phyloP scores from a whole-genome alignment of 225 moss, liverwort and hornwort genomes.

The Asterella californica region DNA sequence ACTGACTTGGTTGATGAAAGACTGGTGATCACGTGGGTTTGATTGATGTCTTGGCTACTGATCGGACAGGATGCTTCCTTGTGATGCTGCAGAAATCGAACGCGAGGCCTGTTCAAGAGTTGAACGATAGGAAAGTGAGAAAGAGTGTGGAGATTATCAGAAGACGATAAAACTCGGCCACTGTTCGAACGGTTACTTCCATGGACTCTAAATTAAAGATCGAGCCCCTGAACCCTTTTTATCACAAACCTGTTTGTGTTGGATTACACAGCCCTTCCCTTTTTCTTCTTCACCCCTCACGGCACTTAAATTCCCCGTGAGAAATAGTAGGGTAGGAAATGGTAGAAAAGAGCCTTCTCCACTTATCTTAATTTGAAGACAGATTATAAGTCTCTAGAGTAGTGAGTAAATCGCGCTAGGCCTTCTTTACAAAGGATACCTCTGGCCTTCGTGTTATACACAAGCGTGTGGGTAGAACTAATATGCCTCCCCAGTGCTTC shows the following conservation, averaged over 20 bases:
- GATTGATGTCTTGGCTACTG: neutral
- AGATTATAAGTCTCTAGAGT: too few species aligned
- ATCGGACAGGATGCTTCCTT: too few species aligned
- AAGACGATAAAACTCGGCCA: neutral
- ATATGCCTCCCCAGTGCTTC: too few species aligned
- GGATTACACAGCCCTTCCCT: neutral
- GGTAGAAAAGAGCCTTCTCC: neutral
- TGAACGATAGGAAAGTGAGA: constrained; percentile 10
- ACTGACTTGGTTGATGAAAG: neutral
- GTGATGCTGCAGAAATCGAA: constrained; percentile 29
- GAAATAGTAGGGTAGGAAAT: neutral
- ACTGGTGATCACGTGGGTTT: neutral
- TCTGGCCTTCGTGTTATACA: too few species aligned
- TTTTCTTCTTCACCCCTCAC: neutral
- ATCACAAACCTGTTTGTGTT: neutral
- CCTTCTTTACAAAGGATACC: too few species aligned
- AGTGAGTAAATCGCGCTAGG: too few species aligned
- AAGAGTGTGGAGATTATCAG: neutral
- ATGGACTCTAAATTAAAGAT: too few species aligned
- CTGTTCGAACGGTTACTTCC: neutral
- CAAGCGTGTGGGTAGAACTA: too few species aligned
- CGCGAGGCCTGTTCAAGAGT: constrained; percentile 31
- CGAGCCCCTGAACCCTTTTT: neutral
- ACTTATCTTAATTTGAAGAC: too few species aligned
- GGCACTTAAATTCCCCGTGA: neutral